Conservation (phyloP, 2,329 filamentous ascomycete species). For the Alternaria sp. region DNA sequence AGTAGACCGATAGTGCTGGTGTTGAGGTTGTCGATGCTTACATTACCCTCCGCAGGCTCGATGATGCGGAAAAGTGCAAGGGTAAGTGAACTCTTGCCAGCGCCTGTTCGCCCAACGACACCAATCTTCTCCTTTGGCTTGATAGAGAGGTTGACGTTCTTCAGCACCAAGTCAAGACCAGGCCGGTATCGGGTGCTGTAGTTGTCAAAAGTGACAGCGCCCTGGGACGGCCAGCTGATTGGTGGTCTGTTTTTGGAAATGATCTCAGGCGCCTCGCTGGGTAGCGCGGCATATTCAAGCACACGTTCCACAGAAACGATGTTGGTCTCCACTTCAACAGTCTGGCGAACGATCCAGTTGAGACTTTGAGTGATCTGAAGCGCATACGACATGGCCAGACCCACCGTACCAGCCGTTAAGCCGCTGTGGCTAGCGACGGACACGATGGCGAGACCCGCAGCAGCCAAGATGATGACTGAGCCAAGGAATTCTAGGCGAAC, state of each 20-base stretch:
- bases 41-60: constrained; percentile 80
- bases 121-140: constrained; percentile 98
- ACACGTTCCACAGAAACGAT: constrained; percentile 98
- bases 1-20: constrained; percentile 89
- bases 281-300: constrained; percentile 89
- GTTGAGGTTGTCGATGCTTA: constrained; percentile 88
- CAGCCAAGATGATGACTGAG: constrained; percentile 86
- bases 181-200: constrained; percentile 93
- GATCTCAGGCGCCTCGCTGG: constrained; percentile 93
- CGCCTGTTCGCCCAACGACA: constrained; percentile 93
- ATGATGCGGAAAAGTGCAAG: constrained; percentile 95
- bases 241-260: constrained; percentile 85
- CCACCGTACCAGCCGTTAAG: constrained; percentile 77
- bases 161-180: constrained; percentile 88
- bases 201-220: constrained; percentile 87
- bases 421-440: constrained; percentile 72
- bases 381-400: constrained; percentile 95
- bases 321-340: constrained; percentile 99
- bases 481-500: constrained; percentile 95
- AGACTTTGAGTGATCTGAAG: constrained; percentile 95
- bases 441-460: constrained; percentile 81
- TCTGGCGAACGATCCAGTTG: constrained; percentile 99
- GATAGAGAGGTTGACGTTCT: constrained; percentile 89
- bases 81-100: constrained; percentile 93
- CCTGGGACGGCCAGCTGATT: constrained; percentile 88